Conservation (phyloP, 192 early-diverging fungal species). For the Diversispora eburnea region DNA sequence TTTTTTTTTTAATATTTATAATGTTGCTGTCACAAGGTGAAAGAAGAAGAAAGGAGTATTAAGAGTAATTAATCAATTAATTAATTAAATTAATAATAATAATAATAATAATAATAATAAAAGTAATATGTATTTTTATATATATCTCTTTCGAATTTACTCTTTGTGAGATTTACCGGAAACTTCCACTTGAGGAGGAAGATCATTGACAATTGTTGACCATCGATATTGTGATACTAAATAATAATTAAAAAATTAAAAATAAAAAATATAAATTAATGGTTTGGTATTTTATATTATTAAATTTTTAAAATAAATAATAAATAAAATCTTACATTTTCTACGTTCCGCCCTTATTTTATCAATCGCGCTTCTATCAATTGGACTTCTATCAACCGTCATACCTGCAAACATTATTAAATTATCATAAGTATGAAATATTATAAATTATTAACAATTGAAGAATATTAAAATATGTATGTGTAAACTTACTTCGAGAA, state of each 20-base stretch:
- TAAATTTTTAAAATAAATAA: neutral
- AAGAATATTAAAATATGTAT: too few relatives aligned
- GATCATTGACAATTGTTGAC: conserved; percentile 3
- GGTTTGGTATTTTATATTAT: neutral
- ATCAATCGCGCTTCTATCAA: neutral
- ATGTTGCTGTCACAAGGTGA: too few relatives aligned
- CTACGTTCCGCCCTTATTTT: neutral
- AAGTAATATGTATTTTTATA: too few relatives aligned
- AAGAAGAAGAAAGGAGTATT: too few relatives aligned
- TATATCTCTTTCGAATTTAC: too few relatives aligned
- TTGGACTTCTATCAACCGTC: neutral
- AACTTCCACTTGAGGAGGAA: conserved; percentile 5
- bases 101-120: too few relatives aligned
- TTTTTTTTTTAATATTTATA: too few relatives aligned
- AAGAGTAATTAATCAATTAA: too few relatives aligned
- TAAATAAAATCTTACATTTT: neutral
- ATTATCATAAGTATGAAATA: neutral
- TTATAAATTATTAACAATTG: neutral
- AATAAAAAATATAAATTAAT: neutral
- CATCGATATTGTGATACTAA: conserved; percentile 7
- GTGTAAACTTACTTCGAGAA: neutral
- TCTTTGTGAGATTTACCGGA: too few relatives aligned
- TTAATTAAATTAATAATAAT: too few relatives aligned
- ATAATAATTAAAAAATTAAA: neutral
- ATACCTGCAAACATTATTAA: conserved; percentile 2